These are phyloP conservation scores for Pochonia chlamydosporia DNA, from an alignment of 2,329 filamentous ascomycete species.

Conservation along the genomic window DNA sequence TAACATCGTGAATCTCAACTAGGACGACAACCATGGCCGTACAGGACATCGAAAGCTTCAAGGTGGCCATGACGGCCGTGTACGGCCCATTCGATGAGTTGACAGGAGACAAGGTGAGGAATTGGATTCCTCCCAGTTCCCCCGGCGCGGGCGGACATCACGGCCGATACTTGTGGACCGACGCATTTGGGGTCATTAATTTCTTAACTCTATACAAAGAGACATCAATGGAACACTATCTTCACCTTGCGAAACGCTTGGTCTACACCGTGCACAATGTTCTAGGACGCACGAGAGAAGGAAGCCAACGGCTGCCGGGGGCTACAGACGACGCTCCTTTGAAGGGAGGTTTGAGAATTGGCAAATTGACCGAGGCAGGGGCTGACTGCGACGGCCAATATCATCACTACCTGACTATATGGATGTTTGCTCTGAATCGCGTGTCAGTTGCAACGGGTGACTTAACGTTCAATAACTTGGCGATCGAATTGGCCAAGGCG, in stretches of 20 bases:
- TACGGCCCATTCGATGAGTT: conserved; percentile 27
- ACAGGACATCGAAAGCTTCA: conserved; percentile 19
- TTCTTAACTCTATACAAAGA: conserved; percentile 48
- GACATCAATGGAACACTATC: conserved; percentile 30
- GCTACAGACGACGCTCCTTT: conserved; percentile 47
- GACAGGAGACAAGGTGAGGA: conserved; percentile 14
- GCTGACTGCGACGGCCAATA: conserved; percentile 54
- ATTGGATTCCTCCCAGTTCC: conserved; percentile 40
- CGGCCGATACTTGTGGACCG: conserved; percentile 57
- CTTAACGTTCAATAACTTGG: conserved; percentile 41
- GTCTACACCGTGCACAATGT: conserved; percentile 45
- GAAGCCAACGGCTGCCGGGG: conserved; percentile 36
- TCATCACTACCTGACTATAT: conserved; percentile 55
- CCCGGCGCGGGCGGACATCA: conserved; percentile 45
- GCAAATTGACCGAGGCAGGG: conserved; percentile 43
- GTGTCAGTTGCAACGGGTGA: conserved; percentile 42
- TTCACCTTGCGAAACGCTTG: conserved; percentile 42
- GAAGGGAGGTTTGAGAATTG: conserved; percentile 50
- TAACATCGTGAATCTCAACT: no score
- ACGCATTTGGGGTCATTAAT: conserved; percentile 55
- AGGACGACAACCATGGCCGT: background rate
- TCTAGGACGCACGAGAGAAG: conserved; percentile 47
- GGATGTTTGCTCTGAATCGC: conserved; percentile 58
- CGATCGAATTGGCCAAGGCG: conserved; percentile 44
- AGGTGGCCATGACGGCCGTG: conserved; percentile 29